Base-by-base conservation (phyloP, 306 rosid genomes). In the Medicago arabica region DNA sequence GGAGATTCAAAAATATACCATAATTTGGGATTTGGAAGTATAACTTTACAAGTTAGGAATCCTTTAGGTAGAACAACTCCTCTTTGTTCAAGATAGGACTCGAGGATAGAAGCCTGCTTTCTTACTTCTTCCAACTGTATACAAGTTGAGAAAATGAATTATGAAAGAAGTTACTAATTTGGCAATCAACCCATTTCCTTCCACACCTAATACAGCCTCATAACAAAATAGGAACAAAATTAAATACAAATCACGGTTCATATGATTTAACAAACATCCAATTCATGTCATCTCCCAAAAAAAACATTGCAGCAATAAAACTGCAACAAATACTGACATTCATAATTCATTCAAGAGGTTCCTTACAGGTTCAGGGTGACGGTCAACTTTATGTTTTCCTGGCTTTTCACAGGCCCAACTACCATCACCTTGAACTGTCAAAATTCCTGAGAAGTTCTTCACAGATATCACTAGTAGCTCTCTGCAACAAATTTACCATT, bases 1-100 rank as follows among this genome's bases (percentile, higher is more conserved):
- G 49, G 16, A 68, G 67, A 59, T 36, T 81, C 51, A 67, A 75
- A 71, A 50, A 31, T 86, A 82, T 95, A 95, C 98, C 96, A 59
- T 69, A 86, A 76, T 77, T 90, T 89, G 17, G 96, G 94, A 87
- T 93, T 89, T 79, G 94, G 92, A 71, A 93, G 97, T 69, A 93
- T 76, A 73, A 95, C 92, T 89, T 92, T 92, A 80, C 83, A 89
- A 49, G 96, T 85, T 40, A 95, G 68, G 81, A 85, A 86, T 69
- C 91, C 97, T 78, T 84, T 69, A 38, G 96, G 96, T 66, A 89
- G 82, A 68, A 61, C 67, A 77, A 87, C 85, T 84, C 97, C 98
- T 85, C 98, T 88, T 81, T 89, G 97, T 89, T 88, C 96, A 79
- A 95, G 89, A 83, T 95, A 95, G 6, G 97, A 87, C 74, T 88